Base-by-base conservation (phyloP, 73 alveolate species). In the Diophrys appendiculata region DNA sequence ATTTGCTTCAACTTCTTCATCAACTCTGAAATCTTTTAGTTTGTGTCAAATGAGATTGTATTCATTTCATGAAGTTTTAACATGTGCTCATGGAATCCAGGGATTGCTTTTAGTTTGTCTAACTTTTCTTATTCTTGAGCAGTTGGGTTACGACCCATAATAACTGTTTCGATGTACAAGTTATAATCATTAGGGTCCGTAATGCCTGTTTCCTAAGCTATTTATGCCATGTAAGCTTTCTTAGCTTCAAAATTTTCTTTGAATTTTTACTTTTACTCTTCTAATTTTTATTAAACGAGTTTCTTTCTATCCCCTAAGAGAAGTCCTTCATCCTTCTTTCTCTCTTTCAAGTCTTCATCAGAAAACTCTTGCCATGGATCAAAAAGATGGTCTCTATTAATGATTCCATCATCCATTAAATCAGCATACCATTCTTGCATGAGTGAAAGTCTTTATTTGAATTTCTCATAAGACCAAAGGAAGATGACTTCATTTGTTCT, bases 381-480 rank as follows among this genome's bases (percentile, higher is more conserved):
- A 29, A 72, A 25, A 2, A 53, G 13, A 1, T 43, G 18, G 1
- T 31, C 69, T 72, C 56, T 31, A 29, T 72, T 53, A 0, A 72
- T 22, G 43, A 52, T 43, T 3, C 81, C 81, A 25, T 52, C 81
- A 35, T 72, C 81, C 68, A 33, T n/a, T 26, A 72, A 52, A 43
- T 72, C 81, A 29, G 55, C 81, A 53, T 72, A 72, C 81, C 81
- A 72, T 24, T 34, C 81, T 2, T 54, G 18, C 81, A 72, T 72
- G 3, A 72, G 71, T 54, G 34, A 69, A 28, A 72, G 71, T 24
- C 81, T 5, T 27, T 72, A 23, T 13, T 28, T 29, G 54, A 72
- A 72, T 72, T 72, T 72, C 24, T n/a, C 26, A 53, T 72, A 52
- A 54, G 34, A 31, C 81, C 81, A 72, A 26, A 72, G 81, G 26